These are phyloP conservation scores for Colletotrichum plurivorum DNA, from an alignment of 2,329 filamentous ascomycete genomes.

Conservation along the genomic window DNA sequence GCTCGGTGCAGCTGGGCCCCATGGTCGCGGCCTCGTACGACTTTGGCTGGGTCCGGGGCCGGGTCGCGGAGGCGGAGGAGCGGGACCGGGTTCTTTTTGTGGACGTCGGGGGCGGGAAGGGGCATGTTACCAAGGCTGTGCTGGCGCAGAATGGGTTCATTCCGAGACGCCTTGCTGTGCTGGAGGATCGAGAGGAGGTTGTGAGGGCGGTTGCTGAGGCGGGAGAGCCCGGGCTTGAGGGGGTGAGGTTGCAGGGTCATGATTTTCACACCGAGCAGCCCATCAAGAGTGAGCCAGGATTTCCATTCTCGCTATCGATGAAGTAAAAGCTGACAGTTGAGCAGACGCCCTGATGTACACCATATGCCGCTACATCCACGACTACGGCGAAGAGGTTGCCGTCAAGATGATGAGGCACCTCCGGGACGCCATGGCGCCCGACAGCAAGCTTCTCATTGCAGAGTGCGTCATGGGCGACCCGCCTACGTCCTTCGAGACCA, in stretches of 20 bases:
- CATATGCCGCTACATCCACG: slow-evolving; percentile 53
- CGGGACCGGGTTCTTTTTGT: slow-evolving; percentile 45
- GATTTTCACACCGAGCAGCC: slow-evolving; percentile 44
- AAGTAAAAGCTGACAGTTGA: slow-evolving; percentile 31
- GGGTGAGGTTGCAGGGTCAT: slow-evolving; percentile 3
- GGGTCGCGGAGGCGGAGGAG: slow-evolving; percentile 22
- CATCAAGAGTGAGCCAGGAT: slow-evolving; percentile 27
- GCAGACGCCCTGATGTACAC: slow-evolving; percentile 53
- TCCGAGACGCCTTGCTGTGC: slow-evolving; percentile 1
- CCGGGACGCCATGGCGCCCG: slow-evolving; percentile 46
- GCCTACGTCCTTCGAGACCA: slow-evolving; percentile 41
- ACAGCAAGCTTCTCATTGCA: slow-evolving; percentile 50
- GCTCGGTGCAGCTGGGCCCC: not conserved
- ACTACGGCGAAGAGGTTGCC: slow-evolving; percentile 50
- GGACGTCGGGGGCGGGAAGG: slow-evolving; percentile 52
- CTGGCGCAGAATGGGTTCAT: not conserved
- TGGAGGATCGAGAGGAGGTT: slow-evolving; percentile 43
- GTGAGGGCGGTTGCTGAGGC: slow-evolving; percentile 10
- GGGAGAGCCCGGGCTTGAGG: not conserved
- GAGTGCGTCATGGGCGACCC: slow-evolving; percentile 47
- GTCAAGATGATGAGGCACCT: slow-evolving; percentile 46
- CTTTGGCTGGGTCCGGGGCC: slow-evolving; percentile 46
- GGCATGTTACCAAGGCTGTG: slow-evolving; percentile 42
- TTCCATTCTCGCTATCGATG: not conserved
- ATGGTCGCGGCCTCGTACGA: slow-evolving; percentile 43